phyloP scores from a whole-genome alignment of 2,329 filamentous ascomycete species.

The Neonectria ditissima region DNA sequence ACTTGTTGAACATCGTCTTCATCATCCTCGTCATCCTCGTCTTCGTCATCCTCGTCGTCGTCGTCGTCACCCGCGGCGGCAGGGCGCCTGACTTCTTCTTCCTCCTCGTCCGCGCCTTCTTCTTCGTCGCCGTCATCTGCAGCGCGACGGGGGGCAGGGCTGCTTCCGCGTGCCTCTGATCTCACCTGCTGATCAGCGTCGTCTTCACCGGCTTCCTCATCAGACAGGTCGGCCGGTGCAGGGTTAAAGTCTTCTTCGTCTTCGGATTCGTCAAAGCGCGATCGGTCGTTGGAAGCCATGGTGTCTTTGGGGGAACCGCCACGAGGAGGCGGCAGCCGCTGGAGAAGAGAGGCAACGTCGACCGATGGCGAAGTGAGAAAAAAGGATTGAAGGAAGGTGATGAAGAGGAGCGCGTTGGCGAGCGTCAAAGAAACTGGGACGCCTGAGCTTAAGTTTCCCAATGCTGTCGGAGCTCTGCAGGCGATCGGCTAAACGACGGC shows the following conservation, averaged over 20 bases:
- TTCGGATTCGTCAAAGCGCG: constrained; percentile 71
- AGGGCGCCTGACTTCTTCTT: constrained; percentile 52
- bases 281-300: constrained; percentile 62
- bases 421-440: constrained; percentile 18
- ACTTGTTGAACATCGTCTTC: constrained; percentile 77
- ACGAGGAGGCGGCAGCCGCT: constrained; percentile 32
- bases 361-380: constrained; percentile 14
- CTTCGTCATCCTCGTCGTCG: constrained; percentile 54
- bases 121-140: constrained; percentile 54
- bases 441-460: constrained; percentile 26
- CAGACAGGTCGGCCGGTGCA: constrained; percentile 77
- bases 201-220: constrained; percentile 62
- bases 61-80: constrained; percentile 60
- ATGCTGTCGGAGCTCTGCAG: constrained; percentile 27
- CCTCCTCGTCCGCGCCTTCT: constrained; percentile 53
- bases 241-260: constrained; percentile 94
- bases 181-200: constrained; percentile 51
- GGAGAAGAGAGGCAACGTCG: constrained; percentile 1
- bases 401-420: constrained; percentile 10
- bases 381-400: constrained; percentile 12
- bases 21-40: constrained; percentile 69
- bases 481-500: constrained; percentile 35
- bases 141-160: constrained; percentile 46
- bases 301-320: constrained; percentile 35
- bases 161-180: constrained; percentile 55